Percentiles rank a stretch among this genome's conserved stretches.
Conservation (phyloP, 345 rosid genomes). For the Murraya paniculata region DNA sequence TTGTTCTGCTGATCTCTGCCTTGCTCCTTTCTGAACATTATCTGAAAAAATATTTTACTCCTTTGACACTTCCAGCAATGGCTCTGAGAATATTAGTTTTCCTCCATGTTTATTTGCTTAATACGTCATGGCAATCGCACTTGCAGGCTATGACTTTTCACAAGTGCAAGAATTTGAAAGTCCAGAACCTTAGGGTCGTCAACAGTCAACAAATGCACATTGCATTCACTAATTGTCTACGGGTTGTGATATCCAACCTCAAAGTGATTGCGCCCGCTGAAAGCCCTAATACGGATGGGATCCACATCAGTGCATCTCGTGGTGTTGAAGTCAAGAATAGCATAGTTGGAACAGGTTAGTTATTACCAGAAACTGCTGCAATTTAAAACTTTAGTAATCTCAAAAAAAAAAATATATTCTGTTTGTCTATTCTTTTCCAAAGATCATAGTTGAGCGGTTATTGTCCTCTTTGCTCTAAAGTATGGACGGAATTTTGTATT, state of each 20-base stretch:
- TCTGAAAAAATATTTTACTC: not conserved
- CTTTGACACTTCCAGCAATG: not conserved
- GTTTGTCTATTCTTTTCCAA: not conserved
- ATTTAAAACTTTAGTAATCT: constrained; percentile 6
- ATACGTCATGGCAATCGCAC: constrained; percentile 12
- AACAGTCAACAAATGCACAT: constrained; percentile 82
- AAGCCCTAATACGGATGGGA: constrained; percentile 95
- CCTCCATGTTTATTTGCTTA: not conserved
- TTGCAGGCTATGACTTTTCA: constrained; percentile 84
- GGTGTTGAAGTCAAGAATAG: constrained; percentile 54
- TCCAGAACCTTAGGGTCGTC: constrained; percentile 48
- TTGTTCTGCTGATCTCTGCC: constrained; percentile 17
- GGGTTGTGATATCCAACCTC: constrained; percentile 47
- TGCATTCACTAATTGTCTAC: constrained; percentile 61
- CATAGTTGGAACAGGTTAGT: constrained; percentile 64
- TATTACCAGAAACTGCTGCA: constrained; percentile 5
- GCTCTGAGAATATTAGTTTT: not conserved
- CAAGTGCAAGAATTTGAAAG: constrained; percentile 69
- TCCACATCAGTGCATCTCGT: constrained; percentile 73
- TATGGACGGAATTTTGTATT: not conserved
- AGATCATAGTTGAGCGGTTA: not conserved
- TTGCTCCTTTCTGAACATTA: not conserved
- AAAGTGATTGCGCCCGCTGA: constrained; percentile 59
- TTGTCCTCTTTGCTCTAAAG: not conserved
- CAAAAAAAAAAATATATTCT: too few species aligned